These are phyloP conservation scores for Aspergillus carlsbadensis DNA, from an alignment of 495 filamentous ascomycete genomes.

Conservation along the genomic window DNA sequence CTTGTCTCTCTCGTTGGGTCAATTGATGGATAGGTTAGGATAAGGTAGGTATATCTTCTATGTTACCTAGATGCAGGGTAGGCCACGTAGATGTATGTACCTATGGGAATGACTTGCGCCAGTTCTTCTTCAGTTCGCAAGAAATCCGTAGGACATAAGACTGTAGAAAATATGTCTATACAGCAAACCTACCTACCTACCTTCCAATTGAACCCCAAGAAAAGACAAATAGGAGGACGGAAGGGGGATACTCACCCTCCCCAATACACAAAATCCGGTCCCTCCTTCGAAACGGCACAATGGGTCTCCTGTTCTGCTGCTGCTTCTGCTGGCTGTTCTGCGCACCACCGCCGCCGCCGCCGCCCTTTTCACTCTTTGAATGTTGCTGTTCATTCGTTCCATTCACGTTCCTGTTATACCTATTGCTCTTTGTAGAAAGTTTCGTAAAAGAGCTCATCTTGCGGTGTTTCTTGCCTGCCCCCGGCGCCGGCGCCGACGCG, in stretches of 20 bases:
- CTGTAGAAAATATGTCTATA: neutral
- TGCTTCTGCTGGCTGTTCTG: constrained; percentile 6
- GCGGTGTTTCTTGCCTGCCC: constrained; percentile 14
- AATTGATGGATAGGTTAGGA: too few relatives aligned
- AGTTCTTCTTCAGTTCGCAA: too few relatives aligned
- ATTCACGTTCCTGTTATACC: neutral
- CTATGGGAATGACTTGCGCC: too few relatives aligned
- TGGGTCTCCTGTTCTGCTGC: constrained; percentile 46
- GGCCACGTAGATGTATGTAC: too few relatives aligned
- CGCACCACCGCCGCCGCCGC: neutral
- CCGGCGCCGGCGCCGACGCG: neutral
- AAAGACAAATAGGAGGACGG: constrained; percentile 8
- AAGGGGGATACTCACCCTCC: constrained; percentile 58
- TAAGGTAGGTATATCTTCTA: too few relatives aligned
- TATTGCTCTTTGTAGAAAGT: constrained; percentile 18
- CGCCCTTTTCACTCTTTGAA: neutral
- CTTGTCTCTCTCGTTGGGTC: too few relatives aligned
- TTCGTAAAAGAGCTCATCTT: constrained; percentile 29
- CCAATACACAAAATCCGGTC: constrained; percentile 82
- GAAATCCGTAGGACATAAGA: neutral
- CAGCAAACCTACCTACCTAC: neutral
- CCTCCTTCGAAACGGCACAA: constrained; percentile 69
- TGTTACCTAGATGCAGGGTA: too few relatives aligned
- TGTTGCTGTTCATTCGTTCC: neutral
- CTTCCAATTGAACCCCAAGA: neutral